These are phyloP conservation scores for Trichoderma orchidacearum DNA, from an alignment of 495 filamentous ascomycete genomes.

Conservation along the genomic window DNA sequence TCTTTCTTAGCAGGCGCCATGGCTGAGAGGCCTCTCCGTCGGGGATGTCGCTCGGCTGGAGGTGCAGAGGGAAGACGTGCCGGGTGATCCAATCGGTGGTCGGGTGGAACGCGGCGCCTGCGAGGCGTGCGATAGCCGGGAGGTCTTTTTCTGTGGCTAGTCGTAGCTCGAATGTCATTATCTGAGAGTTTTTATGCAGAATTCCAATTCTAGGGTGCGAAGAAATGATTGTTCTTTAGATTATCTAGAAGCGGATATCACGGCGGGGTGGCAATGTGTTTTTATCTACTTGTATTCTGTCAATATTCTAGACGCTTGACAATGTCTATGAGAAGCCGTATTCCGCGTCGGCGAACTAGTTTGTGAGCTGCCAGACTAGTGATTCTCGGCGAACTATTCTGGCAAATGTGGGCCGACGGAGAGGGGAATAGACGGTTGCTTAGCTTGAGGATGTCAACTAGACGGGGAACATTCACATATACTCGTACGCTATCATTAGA, in stretches of 20 bases:
- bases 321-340: too few species aligned
- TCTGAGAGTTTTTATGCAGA: not conserved
- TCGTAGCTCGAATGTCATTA: not conserved
- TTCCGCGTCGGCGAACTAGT: too few species aligned
- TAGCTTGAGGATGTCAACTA: not conserved
- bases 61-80: not conserved
- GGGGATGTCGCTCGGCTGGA: not conserved
- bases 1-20: not conserved
- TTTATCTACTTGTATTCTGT: too few species aligned
- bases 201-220: too few species aligned
- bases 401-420: not conserved
- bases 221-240: too few species aligned
- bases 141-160: not conserved
- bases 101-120: not conserved
- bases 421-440: not conserved
- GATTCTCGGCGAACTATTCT: not conserved
- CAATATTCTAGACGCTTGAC: too few species aligned
- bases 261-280: too few species aligned
- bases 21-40: not conserved
- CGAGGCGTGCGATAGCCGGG: not conserved
- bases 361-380: too few species aligned
- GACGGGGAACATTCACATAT: not conserved
- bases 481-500: too few species aligned
- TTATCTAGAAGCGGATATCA: too few species aligned
- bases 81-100: not conserved